Evolutionary conservation across 176 grass and related monocot genomes (phyloP), one percentile per base, ranked within the genome.

Genomic region (Tillandsia leiboldiana): DNA sequence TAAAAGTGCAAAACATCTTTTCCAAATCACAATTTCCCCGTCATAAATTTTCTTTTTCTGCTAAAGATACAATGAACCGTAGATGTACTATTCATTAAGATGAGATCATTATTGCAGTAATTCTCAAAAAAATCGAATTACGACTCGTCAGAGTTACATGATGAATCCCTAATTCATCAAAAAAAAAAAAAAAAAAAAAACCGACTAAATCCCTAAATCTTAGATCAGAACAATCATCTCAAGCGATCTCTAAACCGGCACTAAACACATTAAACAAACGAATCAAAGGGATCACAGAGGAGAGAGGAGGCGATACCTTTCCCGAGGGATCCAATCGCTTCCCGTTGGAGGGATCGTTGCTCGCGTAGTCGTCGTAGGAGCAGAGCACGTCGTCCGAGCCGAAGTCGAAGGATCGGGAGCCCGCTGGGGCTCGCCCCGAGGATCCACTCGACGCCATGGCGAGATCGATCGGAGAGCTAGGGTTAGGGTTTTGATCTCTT

Each of bases 361-460:
- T 51, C 10, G 85, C n/a, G 77, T 78, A 92, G 73, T 92, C 85
- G 56, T 88, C 85, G 85, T 92, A 92, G 64, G 85, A 83, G 82
- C 82, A 83, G 70, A 88, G 89, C 22, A 92, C 76, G 64, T 92
- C 82, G 64, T 88, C 85, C 51, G 82, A 64, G 67, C 85, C 79
- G 79, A 92, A 92, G 77, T 88, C 89, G 89, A 88, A 88, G 47
- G 70, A 82, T 71, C 70, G 79, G 66, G 85, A 63, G 7, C 72
- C 75, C 1, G 53, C 51, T n/a, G 77, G 72, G 50, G 59, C 71
- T 48, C 89, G 84, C 53, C 89, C 79, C 9, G 66, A 69, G 49
- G 79, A 83, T 18, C 51, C 82, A 68, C 89, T 79, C 61, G 82
- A 66, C 61, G 83, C 84, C 75, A 82, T 77, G 49, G 51, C 18